Conservation (phyloP, 768 basidiomycete genomes). For the Hygrophorus russula region DNA sequence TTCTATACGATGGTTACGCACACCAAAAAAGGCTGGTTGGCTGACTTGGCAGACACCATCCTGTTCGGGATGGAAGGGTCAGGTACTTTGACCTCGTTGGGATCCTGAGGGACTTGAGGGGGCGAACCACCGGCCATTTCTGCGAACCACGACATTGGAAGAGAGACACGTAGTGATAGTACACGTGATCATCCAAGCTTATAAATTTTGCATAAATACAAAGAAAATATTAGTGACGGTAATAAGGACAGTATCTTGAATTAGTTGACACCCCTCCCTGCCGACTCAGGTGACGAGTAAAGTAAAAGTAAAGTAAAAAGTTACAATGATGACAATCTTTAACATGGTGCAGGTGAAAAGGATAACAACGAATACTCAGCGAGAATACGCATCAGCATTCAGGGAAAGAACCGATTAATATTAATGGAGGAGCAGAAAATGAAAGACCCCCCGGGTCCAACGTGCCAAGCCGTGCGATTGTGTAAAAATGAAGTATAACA, state of each 20-base stretch:
- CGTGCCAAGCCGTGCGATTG: conserved; percentile 14
- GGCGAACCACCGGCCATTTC: conserved; percentile 29
- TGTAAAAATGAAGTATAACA: conserved; percentile 10
- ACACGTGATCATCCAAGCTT: neutral
- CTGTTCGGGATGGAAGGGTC: conserved; percentile 58
- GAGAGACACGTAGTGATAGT: neutral
- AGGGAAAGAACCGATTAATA: conserved; percentile 14
- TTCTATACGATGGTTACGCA: conserved; percentile 25
- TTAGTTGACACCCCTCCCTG: too few relatives aligned
- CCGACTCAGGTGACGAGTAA: too few relatives aligned
- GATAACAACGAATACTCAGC: neutral
- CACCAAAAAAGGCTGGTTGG: conserved; percentile 80
- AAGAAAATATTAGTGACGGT: conserved; percentile 9
- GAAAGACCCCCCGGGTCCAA: conserved; percentile 17
- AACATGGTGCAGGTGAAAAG: conserved; percentile 1
- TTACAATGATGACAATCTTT: neutral
- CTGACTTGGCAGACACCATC: conserved; percentile 70
- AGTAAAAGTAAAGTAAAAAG: too few relatives aligned
- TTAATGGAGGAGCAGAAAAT: conserved; percentile 15
- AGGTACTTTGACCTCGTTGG: conserved; percentile 31
- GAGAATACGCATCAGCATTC: conserved; percentile 1
- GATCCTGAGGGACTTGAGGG: conserved; percentile 23
- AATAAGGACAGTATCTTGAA: conserved; percentile 9
- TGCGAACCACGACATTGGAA: conserved; percentile 56
- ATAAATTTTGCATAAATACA: too few relatives aligned